Conservation (phyloP, 306 rosid species). For the Arachis hypogaea region DNA sequence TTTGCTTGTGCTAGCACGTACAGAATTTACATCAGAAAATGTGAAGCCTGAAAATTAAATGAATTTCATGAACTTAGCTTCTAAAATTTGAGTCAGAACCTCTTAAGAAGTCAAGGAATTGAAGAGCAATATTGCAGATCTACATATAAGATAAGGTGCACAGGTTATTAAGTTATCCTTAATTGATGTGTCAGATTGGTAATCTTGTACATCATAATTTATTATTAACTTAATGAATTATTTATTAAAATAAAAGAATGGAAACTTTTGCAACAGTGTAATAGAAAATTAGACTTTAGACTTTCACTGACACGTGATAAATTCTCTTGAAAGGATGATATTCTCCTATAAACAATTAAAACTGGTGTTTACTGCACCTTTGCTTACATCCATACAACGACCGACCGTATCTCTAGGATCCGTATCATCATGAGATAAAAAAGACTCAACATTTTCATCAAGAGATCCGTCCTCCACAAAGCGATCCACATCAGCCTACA, state of each 20-base stretch:
- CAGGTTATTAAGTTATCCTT: constrained; percentile 1
- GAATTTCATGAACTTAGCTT: constrained; percentile 29
- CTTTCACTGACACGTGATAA: constrained; percentile 19
- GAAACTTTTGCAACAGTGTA: constrained; percentile 14
- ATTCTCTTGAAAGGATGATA: constrained; percentile 37
- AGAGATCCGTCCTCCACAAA: constrained; percentile 95
- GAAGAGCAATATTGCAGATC: constrained; percentile 23
- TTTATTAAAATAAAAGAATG: not conserved
- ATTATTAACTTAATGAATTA: constrained; percentile 2
- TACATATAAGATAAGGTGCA: constrained; percentile 3
- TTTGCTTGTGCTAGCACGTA: constrained; percentile 84
- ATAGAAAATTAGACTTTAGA: constrained; percentile 29
- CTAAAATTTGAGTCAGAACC: not conserved
- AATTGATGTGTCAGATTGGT: not conserved
- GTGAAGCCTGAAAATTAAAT: constrained; percentile 70
- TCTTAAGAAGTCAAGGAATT: constrained; percentile 30
- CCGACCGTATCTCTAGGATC: constrained; percentile 94
- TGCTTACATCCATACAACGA: constrained; percentile 96
- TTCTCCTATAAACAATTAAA: constrained; percentile 36
- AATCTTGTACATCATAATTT: constrained; percentile 17
- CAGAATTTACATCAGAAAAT: constrained; percentile 68
- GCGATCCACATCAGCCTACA: constrained; percentile 99
- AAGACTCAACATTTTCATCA: constrained; percentile 96
- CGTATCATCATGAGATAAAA: constrained; percentile 94
- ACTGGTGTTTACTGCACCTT: constrained; percentile 71